Base-by-base conservation (phyloP, 345 rosid genomes). In the Limnanthes douglasii region DNA sequence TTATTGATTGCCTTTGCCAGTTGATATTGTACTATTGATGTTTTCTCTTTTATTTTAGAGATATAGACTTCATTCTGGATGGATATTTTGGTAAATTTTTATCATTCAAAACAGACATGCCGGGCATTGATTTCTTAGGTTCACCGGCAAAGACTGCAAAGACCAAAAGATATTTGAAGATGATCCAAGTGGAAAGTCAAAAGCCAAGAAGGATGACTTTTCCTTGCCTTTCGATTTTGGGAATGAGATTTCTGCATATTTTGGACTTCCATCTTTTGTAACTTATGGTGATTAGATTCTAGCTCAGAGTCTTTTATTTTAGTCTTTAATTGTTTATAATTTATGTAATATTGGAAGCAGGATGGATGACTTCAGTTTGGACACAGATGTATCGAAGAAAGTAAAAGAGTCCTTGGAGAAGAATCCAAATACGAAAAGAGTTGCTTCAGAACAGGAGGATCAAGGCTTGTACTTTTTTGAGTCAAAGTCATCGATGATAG, bases 51-150 rank as follows among this genome's bases (percentile, higher is more conserved):
- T 30, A 9, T 45, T 41, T 45, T 73, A 80, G 78, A 67, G 98
- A 90, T 46, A 69, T 77, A 63, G 78, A 71, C 57, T 90, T 90
- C 41, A 65, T 66, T 67, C 51, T 84, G 28, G 88, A 65, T 46
- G 76, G 61, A 47, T 78, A 70, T 47, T 78, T 80, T 69, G 68
- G 48, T 41, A 84, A 90, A 65, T 35, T 76, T 18, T 50, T 88
- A 46, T 74, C 92, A 11, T 70, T 84, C 58, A 73, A 78, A 61
- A 48, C 69, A 47, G 84, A 79, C 55, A 66, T 79, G 79, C 59
- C 78, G 35, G 95, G 79, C 45, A 69, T 90, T 61, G 83, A 80
- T 58, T 77, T 90, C 65, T 61, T 82, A 22, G 43, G 62, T 51
- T 57, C 85, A 34, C 36, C 72, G 24, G 56, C 63, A 42, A 59